These are phyloP conservation scores for Fusarium sp. DNA, from an alignment of 2,329 filamentous ascomycete species.

Conservation along the genomic window DNA sequence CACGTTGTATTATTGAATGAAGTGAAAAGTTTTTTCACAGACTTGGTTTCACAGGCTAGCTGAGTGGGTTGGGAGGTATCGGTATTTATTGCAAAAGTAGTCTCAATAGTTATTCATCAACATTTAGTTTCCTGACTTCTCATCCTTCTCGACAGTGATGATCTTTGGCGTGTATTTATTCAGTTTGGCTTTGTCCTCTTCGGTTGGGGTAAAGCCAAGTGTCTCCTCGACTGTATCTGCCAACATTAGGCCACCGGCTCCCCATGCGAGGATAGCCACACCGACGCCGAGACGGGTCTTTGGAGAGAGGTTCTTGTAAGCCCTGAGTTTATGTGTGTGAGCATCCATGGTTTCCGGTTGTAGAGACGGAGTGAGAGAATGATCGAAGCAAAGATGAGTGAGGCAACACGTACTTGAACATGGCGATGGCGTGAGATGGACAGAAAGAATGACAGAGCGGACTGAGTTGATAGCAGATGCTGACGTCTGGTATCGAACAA, in stretches of 20 bases:
- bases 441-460: background rate
- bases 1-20: background rate
- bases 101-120: background rate
- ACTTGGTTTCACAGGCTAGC: background rate
- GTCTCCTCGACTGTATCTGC: constrained; percentile 79
- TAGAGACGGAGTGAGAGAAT: background rate
- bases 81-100: background rate
- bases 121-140: constrained; percentile 17
- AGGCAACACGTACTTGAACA: constrained; percentile 33
- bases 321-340: constrained; percentile 52
- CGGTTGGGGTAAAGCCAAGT: constrained; percentile 77
- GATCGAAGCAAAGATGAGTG: background rate
- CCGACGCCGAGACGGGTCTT: constrained; percentile 79
- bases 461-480: background rate
- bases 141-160: constrained; percentile 62
- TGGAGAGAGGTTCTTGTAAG: constrained; percentile 77
- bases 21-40: background rate
- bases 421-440: constrained; percentile 7
- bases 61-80: background rate
- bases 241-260: constrained; percentile 76
- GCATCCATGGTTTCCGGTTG: background rate
- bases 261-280: constrained; percentile 80
- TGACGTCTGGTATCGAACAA: background rate
- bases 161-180: constrained; percentile 71
- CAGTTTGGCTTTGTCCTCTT: constrained; percentile 77